These are phyloP conservation scores for Penicillium dipodomyicola DNA, from an alignment of 495 filamentous ascomycete genomes.

Conservation along the genomic window DNA sequence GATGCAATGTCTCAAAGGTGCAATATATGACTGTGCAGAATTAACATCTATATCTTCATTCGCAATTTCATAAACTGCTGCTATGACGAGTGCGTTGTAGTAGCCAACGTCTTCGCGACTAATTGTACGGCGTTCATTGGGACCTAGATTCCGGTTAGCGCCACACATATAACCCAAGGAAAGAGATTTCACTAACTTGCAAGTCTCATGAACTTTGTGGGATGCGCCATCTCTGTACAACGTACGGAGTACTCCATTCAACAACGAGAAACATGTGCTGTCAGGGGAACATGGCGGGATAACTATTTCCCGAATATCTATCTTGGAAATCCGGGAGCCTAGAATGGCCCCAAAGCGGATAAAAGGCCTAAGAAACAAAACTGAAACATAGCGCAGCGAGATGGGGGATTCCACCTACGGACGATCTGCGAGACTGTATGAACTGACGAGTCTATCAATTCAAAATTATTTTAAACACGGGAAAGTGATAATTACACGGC, in stretches of 20 bases:
- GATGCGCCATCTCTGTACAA: background rate
- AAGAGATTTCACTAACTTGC: background rate
- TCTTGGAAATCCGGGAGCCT: background rate
- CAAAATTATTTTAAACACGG: background rate
- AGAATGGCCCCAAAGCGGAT: too few relatives aligned
- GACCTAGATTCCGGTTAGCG: constrained; percentile 17
- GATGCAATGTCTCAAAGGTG: constrained; percentile 20
- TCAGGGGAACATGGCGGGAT: background rate
- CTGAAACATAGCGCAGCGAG: background rate
- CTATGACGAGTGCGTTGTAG: constrained; percentile 26
- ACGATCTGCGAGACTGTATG: background rate
- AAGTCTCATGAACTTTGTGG: constrained; percentile 2
- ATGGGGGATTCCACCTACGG: background rate
- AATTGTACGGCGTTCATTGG: constrained; percentile 31
- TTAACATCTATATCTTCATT: constrained; percentile 11
- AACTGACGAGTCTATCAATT: background rate
- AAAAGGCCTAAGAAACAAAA: background rate
- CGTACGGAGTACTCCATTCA: background rate
- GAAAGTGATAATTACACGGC: background rate
- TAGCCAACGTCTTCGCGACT: constrained; percentile 27
- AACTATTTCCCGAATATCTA: background rate
- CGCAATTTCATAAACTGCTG: constrained; percentile 23
- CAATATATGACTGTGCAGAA: constrained; percentile 13
- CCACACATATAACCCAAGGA: background rate
- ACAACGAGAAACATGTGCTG: background rate